A percentile compares a stretch with the other conserved stretches of the same genome.
These are phyloP conservation scores for Solioccasus polychromus DNA, from an alignment of 768 basidiomycete genomes.

Conservation along the genomic window DNA sequence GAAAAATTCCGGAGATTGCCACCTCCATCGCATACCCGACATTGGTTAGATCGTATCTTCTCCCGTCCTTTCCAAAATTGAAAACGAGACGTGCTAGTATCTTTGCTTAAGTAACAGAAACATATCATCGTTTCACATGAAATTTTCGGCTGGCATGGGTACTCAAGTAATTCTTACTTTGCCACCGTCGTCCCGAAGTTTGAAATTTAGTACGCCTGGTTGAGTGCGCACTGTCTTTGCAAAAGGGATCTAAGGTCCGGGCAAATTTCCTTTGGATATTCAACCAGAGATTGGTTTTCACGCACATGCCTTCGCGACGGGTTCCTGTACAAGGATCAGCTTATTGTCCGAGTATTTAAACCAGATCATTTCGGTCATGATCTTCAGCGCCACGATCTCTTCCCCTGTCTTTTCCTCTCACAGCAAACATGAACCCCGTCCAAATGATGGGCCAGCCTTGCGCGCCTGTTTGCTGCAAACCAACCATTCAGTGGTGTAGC, in stretches of 20 bases:
- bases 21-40: no score
- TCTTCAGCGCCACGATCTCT: conserved; percentile 10
- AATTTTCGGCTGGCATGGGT: no score
- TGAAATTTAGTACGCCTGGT: conserved; percentile 20
- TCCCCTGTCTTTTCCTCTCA: conserved; percentile 23
- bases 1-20: conserved; percentile 1
- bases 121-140: no score
- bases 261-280: not conserved
- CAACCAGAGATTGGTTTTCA: conserved; percentile 5
- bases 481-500: conserved; percentile 86
- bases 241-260: conserved; percentile 5
- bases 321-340: conserved; percentile 11
- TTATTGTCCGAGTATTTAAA: conserved; percentile 26
- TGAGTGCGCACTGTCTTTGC: conserved; percentile 15
- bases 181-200: conserved; percentile 9
- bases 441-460: conserved; percentile 75
- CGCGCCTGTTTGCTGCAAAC: conserved; percentile 62
- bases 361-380: not conserved
- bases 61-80: conserved; percentile 5
- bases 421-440: conserved; percentile 45
- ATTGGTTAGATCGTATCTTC: not conserved
- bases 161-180: conserved; percentile 3
- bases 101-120: conserved; percentile 11
- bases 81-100: conserved; percentile 16
- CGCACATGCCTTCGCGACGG: conserved; percentile 7